Base-by-base conservation (phyloP, 2,329 filamentous ascomycete species). In the Aureobasidium sp. region DNA sequence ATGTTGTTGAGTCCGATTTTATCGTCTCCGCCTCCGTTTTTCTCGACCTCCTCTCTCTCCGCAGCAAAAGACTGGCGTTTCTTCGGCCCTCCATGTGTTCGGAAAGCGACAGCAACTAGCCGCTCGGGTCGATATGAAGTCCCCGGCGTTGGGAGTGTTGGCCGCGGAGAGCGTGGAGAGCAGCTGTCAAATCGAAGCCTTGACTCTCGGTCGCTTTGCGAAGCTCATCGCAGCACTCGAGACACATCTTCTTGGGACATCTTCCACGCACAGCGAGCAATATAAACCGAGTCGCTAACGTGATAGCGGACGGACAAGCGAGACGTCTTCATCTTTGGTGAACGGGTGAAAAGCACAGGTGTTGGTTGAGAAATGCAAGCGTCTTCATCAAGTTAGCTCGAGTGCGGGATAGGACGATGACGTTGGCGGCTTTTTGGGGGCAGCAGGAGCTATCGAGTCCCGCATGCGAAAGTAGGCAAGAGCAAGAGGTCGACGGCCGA, bases 71-170 rank as follows among this genome's bases (percentile, higher is more conserved):
- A 55, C 44, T 60, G 57, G 57, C 57, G 34, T 27, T 60, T 60
- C 57, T 51, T 60, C 57, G 57, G 57, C 25, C 57, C 57, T 51
- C 57, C 57, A 60, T 49, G 27, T 60, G 57, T 60, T 60, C 45
- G 57, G 55, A 48, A 48, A 45, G 39, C 39, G 53, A 45, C 51
- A 55, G 51, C 53, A 20, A 25, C 27, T 57, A 57, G 53, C 39
- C 53, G 53, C 53, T 36, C 53, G 53, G 53, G 9, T 57, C 53
- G n/a, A 45, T n/a, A 36, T 44, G 53, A 57, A 31, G 27, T 45
- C 41, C 37, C 55, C 55, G 8, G 39, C 48, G 55, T 47, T 59
- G 55, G 48, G 55, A 20, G 3, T 22, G 22, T 37, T 29, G 37
- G 31, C 41, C 27, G 44, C 44, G 57, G 57, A 60, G 57, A 60